Conservation (phyloP, 148 eudicot species). For the Vaccinium corymbosum region DNA sequence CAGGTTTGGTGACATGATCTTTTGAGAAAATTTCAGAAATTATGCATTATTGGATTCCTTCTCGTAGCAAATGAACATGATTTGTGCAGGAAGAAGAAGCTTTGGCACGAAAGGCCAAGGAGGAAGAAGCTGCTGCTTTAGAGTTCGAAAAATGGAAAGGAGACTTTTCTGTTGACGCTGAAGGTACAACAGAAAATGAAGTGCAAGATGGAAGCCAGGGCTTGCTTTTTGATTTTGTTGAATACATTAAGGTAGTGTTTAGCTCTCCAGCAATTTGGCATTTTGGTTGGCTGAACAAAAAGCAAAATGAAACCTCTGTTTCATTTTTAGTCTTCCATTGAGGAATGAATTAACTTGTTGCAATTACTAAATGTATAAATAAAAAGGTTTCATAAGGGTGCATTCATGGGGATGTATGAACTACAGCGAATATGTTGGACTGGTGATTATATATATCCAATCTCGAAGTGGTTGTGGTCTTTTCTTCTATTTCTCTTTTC, state of each 20-base stretch:
- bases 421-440: background rate
- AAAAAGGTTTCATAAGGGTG: background rate
- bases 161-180: conserved; percentile 90
- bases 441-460: background rate
- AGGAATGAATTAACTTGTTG: background rate
- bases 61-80: conserved; percentile 13
- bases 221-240: conserved; percentile 86
- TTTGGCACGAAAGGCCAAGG: conserved; percentile 80
- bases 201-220: conserved; percentile 83
- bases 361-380: background rate
- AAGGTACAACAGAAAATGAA: conserved; percentile 93
- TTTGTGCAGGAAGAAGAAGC: conserved; percentile 92
- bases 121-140: conserved; percentile 87
- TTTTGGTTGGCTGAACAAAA: background rate
- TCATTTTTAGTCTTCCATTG: background rate
- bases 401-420: too few species aligned
- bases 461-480: conserved; percentile 9
- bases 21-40: background rate
- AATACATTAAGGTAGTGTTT: conserved; percentile 77
- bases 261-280: background rate
- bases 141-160: conserved; percentile 99
- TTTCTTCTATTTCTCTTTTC: background rate
- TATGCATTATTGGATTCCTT: conserved; percentile 7
- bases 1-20: conserved; percentile 41
- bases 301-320: background rate